A percentile compares a stretch with the other conserved stretches of the same genome.
These are phyloP conservation scores for Plasmodium sp. DNA, from an alignment of 169 alveolate species.

Conservation along the genomic window DNA sequence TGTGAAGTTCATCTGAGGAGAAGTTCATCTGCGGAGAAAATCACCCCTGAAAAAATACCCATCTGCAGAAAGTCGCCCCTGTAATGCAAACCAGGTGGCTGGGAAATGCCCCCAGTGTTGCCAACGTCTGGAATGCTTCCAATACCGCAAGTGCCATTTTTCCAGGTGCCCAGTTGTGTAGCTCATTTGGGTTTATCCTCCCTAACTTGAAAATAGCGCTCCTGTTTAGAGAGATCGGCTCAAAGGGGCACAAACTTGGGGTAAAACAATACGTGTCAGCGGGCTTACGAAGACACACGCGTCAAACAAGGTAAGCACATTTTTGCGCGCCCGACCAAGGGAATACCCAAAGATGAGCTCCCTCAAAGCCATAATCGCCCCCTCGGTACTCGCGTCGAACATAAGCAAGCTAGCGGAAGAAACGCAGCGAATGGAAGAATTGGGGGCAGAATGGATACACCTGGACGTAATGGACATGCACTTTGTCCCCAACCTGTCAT, in stretches of 20 bases:
- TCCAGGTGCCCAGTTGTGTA: neutral
- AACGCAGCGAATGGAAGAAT: constrained; percentile 73
- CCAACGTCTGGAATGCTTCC: neutral
- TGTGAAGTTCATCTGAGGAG: too few relatives aligned
- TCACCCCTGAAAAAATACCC: neutral
- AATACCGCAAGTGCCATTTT: neutral
- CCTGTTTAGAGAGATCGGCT: neutral
- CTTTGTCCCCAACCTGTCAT: constrained; percentile 90
- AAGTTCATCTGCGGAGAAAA: neutral
- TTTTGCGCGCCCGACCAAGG: neutral
- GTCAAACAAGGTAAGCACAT: neutral
- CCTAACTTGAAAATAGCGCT: neutral
- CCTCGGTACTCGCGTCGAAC: constrained; percentile 84
- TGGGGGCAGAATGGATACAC: constrained; percentile 88
- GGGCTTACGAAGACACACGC: neutral
- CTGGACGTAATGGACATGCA: constrained; percentile 80
- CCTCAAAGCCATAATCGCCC: constrained; percentile 79
- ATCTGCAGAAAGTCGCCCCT: neutral
- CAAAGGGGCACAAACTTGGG: neutral
- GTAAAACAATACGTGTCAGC: neutral
- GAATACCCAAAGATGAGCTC: constrained; percentile 15
- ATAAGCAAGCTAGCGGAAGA: constrained; percentile 82
- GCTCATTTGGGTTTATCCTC: neutral
- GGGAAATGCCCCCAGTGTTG: neutral
- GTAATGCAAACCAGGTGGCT: neutral